Percentiles rank a stretch among this genome's conserved stretches.
These are phyloP conservation scores for Avicennia marina DNA, from an alignment of 257 asterid species.

Conservation along the genomic window DNA sequence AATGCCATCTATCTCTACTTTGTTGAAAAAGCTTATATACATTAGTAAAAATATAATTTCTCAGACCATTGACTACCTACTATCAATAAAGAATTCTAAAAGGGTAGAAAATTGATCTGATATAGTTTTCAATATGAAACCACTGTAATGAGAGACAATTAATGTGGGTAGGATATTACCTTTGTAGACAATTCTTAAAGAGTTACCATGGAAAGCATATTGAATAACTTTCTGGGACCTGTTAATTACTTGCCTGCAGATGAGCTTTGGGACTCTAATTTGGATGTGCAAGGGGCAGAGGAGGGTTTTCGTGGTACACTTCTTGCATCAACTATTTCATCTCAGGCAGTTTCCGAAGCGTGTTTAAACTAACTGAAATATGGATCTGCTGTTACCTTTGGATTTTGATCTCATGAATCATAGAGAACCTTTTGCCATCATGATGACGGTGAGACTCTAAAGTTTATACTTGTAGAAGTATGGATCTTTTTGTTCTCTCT, in stretches of 20 bases:
- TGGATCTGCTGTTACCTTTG: slow-evolving; percentile 13
- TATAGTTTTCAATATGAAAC: not conserved
- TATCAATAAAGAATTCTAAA: too few species aligned
- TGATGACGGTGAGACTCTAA: slow-evolving; percentile 33
- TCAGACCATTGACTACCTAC: too few species aligned
- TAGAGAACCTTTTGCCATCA: slow-evolving; percentile 10
- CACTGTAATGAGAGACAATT: not conserved
- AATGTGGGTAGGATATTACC: not conserved
- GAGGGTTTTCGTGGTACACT: slow-evolving; percentile 97
- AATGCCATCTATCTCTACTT: too few species aligned
- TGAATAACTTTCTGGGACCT: not conserved
- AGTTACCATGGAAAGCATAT: not conserved
- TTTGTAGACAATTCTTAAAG: not conserved
- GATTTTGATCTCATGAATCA: slow-evolving; percentile 16
- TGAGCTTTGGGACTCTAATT: slow-evolving; percentile 72
- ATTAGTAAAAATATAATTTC: too few species aligned
- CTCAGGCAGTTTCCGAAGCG: slow-evolving; percentile 61
- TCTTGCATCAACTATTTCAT: slow-evolving; percentile 67
- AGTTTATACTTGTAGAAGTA: not conserved
- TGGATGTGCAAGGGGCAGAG: slow-evolving; percentile 51
- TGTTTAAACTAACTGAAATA: slow-evolving; percentile 41
- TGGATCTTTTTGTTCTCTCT: too few species aligned
- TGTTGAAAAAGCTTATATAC: too few species aligned
- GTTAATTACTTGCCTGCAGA: slow-evolving; percentile 41
- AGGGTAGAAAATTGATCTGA: not conserved